These are phyloP conservation scores for Megacollybia platyphylla DNA, from an alignment of 1,284 basidiomycete genomes.

Conservation along the genomic window DNA sequence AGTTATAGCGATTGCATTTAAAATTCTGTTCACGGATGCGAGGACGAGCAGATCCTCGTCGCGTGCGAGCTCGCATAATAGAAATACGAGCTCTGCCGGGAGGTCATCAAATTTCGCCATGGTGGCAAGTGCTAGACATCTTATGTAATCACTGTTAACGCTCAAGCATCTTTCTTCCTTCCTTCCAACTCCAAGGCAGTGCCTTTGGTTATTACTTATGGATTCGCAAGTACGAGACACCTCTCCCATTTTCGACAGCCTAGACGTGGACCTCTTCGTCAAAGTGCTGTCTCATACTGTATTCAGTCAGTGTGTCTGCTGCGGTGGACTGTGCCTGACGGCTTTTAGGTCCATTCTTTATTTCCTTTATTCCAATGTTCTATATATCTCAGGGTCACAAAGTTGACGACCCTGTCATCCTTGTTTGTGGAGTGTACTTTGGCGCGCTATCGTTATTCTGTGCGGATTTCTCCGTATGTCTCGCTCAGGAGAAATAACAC, in stretches of 20 bases:
- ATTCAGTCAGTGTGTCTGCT: conserved; percentile 44
- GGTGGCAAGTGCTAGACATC: neutral
- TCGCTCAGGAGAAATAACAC: neutral
- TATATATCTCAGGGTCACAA: conserved; percentile 57
- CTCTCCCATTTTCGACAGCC: conserved; percentile 42
- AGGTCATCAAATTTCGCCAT: neutral
- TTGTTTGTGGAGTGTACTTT: conserved; percentile 40
- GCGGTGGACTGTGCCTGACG: neutral
- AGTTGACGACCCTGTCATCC: conserved; percentile 35
- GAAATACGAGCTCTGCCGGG: neutral
- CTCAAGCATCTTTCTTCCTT: neutral
- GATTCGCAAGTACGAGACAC: conserved; percentile 14
- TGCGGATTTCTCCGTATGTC: conserved; percentile 24
- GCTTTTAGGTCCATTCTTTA: conserved; percentile 67
- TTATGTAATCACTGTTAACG: neutral
- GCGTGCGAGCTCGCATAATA: neutral
- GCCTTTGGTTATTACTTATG: conserved; percentile 7
- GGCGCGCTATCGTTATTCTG: conserved; percentile 47
- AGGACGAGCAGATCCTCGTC: neutral
- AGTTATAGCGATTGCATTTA: neutral
- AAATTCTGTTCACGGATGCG: neutral
- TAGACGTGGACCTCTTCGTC: conserved; percentile 64
- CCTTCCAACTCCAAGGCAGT: neutral
- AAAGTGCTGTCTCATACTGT: conserved; percentile 66
- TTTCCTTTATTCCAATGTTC: conserved; percentile 65